phyloP scores from a whole-genome alignment of 495 filamentous ascomycete genomes.

The Neurospora sp. region DNA sequence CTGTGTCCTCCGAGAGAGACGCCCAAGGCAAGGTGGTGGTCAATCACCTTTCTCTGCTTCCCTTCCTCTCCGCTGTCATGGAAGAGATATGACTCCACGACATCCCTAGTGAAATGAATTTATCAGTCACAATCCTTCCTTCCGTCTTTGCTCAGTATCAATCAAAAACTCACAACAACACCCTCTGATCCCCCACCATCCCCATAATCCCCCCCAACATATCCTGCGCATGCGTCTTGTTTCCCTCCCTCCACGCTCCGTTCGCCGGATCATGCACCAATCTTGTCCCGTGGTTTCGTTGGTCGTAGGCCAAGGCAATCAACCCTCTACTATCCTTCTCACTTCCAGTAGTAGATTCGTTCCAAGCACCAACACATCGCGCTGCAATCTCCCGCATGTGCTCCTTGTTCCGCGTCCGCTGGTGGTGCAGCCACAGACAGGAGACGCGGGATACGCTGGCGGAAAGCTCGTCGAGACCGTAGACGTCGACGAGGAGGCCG shows the following conservation, averaged over 20 bases:
- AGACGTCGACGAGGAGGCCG: slow-evolving; percentile 66
- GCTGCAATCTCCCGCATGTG: slow-evolving; percentile 50
- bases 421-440: slow-evolving; percentile 82
- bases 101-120: slow-evolving; percentile 46
- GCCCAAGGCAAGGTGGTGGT: slow-evolving; percentile 65
- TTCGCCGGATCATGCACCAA: slow-evolving; percentile 50
- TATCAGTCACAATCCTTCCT: background rate
- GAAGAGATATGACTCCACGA: slow-evolving; percentile 69
- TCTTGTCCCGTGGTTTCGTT: slow-evolving; percentile 78
- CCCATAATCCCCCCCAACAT: slow-evolving; percentile 61
- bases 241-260: slow-evolving; percentile 68
- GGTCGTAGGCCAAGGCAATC: slow-evolving; percentile 77
- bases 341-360: background rate
- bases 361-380: slow-evolving; percentile 28
- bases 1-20: slow-evolving; percentile 83
- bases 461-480: slow-evolving; percentile 66
- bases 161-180: slow-evolving; percentile 15
- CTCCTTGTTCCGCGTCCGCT: slow-evolving; percentile 55
- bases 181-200: slow-evolving; percentile 61
- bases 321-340: slow-evolving; percentile 35
- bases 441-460: slow-evolving; percentile 41
- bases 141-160: background rate
- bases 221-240: slow-evolving; percentile 74
- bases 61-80: slow-evolving; percentile 27
- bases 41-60: slow-evolving; percentile 35